phyloP scores from a whole-genome alignment of 2,329 filamentous ascomycete genomes.

The Claviceps humidiphila region DNA sequence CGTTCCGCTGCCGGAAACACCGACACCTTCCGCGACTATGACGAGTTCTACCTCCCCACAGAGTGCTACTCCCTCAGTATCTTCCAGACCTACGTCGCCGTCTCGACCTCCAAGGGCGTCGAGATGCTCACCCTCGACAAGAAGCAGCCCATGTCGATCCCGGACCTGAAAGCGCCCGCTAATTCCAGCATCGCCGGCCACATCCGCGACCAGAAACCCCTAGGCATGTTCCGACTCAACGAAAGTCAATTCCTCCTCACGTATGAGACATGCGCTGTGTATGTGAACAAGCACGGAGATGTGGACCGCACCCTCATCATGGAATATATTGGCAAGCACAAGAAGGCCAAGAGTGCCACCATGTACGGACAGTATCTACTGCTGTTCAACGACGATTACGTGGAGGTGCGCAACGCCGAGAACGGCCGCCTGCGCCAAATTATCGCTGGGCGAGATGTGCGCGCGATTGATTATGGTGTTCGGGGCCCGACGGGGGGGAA shows the following conservation, averaged over 20 bases:
- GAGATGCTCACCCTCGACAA: conserved; percentile 96
- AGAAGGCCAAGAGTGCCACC: conserved; percentile 67
- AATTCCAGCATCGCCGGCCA: conserved; percentile 77
- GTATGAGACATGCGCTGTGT: conserved; percentile 93
- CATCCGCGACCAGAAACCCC: conserved; percentile 67
- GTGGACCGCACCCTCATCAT: conserved; percentile 89
- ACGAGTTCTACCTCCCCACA: conserved; percentile 95
- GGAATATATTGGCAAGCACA: conserved; percentile 89
- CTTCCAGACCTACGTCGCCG: conserved; percentile 87
- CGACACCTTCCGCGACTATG: conserved; percentile 94
- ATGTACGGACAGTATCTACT: conserved; percentile 86
- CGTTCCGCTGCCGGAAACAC: conserved; percentile 55
- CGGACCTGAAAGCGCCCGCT: conserved; percentile 65
- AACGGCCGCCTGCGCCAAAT: conserved; percentile 90
- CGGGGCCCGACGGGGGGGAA: conserved; percentile 44
- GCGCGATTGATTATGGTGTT: conserved; percentile 76
- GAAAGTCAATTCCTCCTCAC: conserved; percentile 86
- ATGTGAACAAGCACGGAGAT: conserved; percentile 96
- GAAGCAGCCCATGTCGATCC: conserved; percentile 88
- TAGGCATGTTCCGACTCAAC: conserved; percentile 93
- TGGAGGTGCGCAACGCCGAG: conserved; percentile 92
- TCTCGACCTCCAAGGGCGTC: conserved; percentile 82
- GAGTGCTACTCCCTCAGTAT: conserved; percentile 94
- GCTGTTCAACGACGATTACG: conserved; percentile 90
- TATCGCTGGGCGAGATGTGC: conserved; percentile 80